Base-by-base conservation (phyloP, 1,284 basidiomycete genomes). In the Fomitiporia mediterranea region DNA sequence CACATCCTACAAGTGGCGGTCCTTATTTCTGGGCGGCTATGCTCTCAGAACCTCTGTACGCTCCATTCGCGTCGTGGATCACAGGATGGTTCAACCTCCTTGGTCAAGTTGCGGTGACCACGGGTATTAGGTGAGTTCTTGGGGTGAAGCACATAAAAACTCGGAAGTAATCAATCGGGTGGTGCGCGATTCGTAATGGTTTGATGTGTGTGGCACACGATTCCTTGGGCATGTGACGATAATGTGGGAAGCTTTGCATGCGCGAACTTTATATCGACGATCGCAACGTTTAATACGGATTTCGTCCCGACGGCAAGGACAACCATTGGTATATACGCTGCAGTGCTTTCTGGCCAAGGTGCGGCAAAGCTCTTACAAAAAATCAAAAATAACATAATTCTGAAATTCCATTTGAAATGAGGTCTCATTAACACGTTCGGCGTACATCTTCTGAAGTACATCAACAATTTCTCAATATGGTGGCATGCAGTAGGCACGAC, bases 1-100 rank as follows among this genome's bases (percentile, higher is more conserved):
- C 86, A 1, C 84, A 87, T 66, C 86, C 86, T 2, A 87, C 86
- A 0, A 83, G 80, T 49, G 86, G 86, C 3, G 87, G 87, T 0
- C 85, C 85, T 0, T 87, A 88, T 63, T 87, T 82, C 67, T 88
- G 85, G 86, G 81, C 84, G 17, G 84, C 85, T 1, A 86, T 86
- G 82, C 68, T 89, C 1, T 82, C 83, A n/a, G 54, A 72, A 55
- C 77, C 76, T 1, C 61, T 77, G 62, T 65, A 78, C 44, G 82
- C 84, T 2, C 71, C 84, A 0, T 71, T 86, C 23, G 81, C 83
- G 2, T 86, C 84, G 1, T 87, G 84, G 84, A 75, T 85, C 27
- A 83, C 80, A 6, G 83, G 83, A 11, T 86, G 83, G 84, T 89
- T 88, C 70, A 90, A 90, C 66, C 70, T 89, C 13, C 72, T 87